phyloP scores from a whole-genome alignment of 805 yeast species.

The Middelhovenomyces tepae region DNA sequence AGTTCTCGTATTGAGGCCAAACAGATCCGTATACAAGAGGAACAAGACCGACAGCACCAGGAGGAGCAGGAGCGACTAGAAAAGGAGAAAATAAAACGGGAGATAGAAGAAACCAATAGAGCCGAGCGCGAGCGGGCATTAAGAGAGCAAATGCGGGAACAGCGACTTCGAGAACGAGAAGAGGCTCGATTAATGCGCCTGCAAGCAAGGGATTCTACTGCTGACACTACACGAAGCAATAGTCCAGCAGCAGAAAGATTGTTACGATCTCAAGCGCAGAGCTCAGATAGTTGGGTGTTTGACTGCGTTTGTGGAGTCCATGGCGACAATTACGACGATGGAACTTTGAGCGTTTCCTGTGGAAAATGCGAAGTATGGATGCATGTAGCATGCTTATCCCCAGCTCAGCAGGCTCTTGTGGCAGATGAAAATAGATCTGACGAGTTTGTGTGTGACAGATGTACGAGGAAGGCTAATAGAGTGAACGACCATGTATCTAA shows the following conservation, averaged over 20 bases:
- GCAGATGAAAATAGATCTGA: no score
- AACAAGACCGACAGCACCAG: slow-evolving; percentile 9
- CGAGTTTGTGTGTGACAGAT: no score
- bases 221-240: slow-evolving; percentile 3
- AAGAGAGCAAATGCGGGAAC: no score
- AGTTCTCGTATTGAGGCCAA: slow-evolving; percentile 26
- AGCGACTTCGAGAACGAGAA: slow-evolving; percentile 11
- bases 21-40: slow-evolving; percentile 13
- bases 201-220: slow-evolving; percentile 2
- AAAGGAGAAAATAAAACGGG: no score
- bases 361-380: slow-evolving; percentile 34
- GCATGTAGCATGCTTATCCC: slow-evolving; percentile 31
- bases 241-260: slow-evolving; percentile 9
- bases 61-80: no score
- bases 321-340: slow-evolving; percentile 34
- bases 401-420: no score
- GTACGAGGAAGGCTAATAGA: no score
- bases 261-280: no score
- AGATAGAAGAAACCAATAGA: no score
- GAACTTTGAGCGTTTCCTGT: slow-evolving; percentile 29
- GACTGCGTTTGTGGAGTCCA: slow-evolving; percentile 34
- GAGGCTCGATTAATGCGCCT: slow-evolving; percentile 4
- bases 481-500: no score
- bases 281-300: slow-evolving; percentile 28
- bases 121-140: no score